Evolutionary conservation across 2,329 filamentous ascomycete genomes (phyloP).

Genomic region (Mollisia scopiformis): DNA sequence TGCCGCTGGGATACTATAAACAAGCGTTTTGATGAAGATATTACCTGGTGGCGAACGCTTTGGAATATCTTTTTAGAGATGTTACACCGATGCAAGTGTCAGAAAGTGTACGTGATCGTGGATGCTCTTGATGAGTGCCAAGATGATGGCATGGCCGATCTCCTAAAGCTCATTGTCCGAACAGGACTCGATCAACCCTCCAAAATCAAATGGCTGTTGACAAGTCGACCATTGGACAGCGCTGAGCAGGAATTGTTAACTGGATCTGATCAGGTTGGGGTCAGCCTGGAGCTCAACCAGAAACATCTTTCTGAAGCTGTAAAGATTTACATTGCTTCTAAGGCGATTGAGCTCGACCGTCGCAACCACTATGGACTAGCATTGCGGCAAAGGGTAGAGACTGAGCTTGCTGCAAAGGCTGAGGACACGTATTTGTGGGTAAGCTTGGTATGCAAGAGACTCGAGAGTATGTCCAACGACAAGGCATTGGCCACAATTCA

Average conservation of each 20-base stretch:
- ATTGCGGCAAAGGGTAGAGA: slow-evolving; percentile 14
- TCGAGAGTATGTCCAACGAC: slow-evolving; percentile 18
- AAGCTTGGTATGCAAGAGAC: slow-evolving; percentile 34
- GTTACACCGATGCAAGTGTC: slow-evolving; percentile 20
- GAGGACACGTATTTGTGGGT: slow-evolving; percentile 35
- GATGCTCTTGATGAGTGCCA: slow-evolving; percentile 27
- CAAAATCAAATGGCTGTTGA: slow-evolving; percentile 37
- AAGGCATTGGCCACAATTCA: slow-evolving; percentile 22
- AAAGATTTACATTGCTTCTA: slow-evolving; percentile 26
- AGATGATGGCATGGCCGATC: slow-evolving; percentile 15
- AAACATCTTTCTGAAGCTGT: slow-evolving; percentile 25
- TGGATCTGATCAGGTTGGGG: slow-evolving; percentile 25
- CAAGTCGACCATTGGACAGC: slow-evolving; percentile 33
- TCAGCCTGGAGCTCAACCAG: slow-evolving; percentile 28
- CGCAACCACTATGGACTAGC: slow-evolving; percentile 17
- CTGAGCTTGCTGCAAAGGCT: slow-evolving; percentile 19
- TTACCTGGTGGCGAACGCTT: slow-evolving; percentile 25
- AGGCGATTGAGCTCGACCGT: slow-evolving; percentile 26
- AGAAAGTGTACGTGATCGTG: slow-evolving; percentile 30
- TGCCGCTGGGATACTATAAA: too few species aligned
- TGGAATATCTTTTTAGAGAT: slow-evolving; percentile 33
- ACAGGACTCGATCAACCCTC: slow-evolving; percentile 22
- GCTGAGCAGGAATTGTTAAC: slow-evolving; percentile 29
- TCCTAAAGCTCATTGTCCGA: slow-evolving; percentile 11
- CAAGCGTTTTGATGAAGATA: slow-evolving; percentile 9